These are phyloP conservation scores for Clarireedia paspali DNA, from an alignment of 2,329 filamentous ascomycete species.

Conservation along the genomic window DNA sequence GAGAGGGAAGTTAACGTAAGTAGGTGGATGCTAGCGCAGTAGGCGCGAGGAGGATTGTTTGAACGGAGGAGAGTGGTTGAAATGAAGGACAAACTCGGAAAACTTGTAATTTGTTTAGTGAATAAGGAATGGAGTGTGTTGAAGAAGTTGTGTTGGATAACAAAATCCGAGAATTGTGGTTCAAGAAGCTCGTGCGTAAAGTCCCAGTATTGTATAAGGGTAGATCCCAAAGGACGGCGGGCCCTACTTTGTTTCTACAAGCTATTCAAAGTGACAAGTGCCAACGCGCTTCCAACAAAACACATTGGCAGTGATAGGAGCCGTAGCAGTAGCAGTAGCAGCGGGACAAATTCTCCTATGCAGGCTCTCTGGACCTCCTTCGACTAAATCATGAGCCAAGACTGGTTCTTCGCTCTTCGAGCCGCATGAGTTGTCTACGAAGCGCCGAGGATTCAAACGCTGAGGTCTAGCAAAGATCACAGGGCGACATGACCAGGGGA, in stretches of 20 bases:
- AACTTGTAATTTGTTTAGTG: background rate
- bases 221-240: too few species aligned
- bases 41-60: background rate
- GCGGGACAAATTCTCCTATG: too few species aligned
- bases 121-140: background rate
- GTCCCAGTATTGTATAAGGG: too few species aligned
- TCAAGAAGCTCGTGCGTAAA: conserved; percentile 8
- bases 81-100: background rate
- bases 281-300: too few species aligned
- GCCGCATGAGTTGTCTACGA: conserved; percentile 9
- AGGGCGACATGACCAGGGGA: conserved; percentile 7
- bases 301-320: too few species aligned
- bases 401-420: background rate
- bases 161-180: background rate
- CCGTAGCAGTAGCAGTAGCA: background rate
- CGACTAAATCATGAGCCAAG: background rate
- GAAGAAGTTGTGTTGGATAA: background rate
- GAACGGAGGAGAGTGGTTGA: background rate
- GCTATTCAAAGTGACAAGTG: too few species aligned
- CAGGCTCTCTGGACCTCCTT: background rate
- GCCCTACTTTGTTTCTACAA: too few species aligned
- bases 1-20: background rate
- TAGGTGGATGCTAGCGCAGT: background rate
- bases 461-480: conserved; percentile 2
- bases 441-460: conserved; percentile 9